A percentile compares a stretch with the other conserved stretches of the same genome.
These are phyloP conservation scores for Heritiera fomes DNA, from an alignment of 345 rosid species.

Conservation along the genomic window DNA sequence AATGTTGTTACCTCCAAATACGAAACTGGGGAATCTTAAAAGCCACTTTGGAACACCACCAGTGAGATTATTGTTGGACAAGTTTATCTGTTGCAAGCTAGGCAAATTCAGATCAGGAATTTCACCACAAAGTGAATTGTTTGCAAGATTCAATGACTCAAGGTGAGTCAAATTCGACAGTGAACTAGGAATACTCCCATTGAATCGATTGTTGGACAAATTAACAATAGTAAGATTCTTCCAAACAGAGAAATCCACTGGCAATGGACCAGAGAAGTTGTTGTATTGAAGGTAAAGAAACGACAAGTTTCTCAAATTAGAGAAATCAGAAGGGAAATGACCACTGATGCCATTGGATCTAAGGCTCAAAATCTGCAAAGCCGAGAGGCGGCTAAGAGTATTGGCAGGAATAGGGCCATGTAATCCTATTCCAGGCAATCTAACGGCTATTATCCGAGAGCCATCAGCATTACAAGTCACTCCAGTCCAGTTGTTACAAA, in stretches of 20 bases:
- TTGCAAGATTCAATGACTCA: constrained; percentile 65
- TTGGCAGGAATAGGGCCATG: constrained; percentile 67
- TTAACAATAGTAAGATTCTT: constrained; percentile 65
- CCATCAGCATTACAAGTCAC: constrained; percentile 59
- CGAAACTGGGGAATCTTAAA: constrained; percentile 53
- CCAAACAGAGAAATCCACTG: constrained; percentile 56
- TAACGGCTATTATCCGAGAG: constrained; percentile 56
- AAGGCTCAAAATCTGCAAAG: constrained; percentile 75
- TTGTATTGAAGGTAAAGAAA: constrained; percentile 78
- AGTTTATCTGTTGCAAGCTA: constrained; percentile 51
- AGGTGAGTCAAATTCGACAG: constrained; percentile 64
- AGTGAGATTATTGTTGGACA: constrained; percentile 62
- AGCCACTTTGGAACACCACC: constrained; percentile 70
- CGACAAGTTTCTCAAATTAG: constrained; percentile 60
- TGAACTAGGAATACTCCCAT: constrained; percentile 64
- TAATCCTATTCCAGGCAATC: constrained; percentile 87
- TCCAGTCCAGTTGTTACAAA: constrained; percentile 75
- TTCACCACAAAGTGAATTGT: constrained; percentile 77
- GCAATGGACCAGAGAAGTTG: constrained; percentile 65
- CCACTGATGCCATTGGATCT: constrained; percentile 73
- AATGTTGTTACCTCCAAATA: constrained; percentile 68
- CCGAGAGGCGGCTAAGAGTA: constrained; percentile 70
- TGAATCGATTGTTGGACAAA: constrained; percentile 73
- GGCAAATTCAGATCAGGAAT: constrained; percentile 66
- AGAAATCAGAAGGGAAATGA: constrained; percentile 64